phyloP scores from a whole-genome alignment of 805 yeast species.

The Lachancea sp. region DNA sequence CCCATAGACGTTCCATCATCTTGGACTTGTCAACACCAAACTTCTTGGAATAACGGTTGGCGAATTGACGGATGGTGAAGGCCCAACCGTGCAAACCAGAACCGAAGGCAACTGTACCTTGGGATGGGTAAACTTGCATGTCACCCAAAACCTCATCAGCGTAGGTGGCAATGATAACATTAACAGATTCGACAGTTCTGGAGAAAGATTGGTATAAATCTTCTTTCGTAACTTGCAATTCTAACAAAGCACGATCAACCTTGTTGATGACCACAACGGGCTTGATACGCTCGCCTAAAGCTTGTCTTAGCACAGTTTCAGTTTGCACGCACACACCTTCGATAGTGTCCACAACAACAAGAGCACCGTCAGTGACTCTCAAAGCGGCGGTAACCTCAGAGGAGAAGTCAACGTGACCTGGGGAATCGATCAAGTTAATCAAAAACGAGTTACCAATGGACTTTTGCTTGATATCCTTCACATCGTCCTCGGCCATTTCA shows the following conservation, averaged over 20 bases:
- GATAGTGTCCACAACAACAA: constrained; percentile 97
- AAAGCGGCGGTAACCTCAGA: constrained; percentile 99
- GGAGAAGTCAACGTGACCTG: constrained; percentile 99
- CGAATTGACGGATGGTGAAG: constrained; percentile 98
- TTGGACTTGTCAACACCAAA: constrained; percentile 97
- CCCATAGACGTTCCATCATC: constrained; percentile 99
- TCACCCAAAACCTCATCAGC: constrained; percentile 88
- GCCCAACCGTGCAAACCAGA: constrained; percentile 99
- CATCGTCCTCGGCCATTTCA: constrained; percentile 72
- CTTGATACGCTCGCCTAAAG: constrained; percentile 98
- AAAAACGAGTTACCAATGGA: constrained; percentile 90
- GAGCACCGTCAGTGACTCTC: constrained; percentile 99
- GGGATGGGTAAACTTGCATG: constrained; percentile 96
- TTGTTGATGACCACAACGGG: constrained; percentile 98
- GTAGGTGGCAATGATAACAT: constrained; percentile 96
- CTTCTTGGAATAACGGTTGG: constrained; percentile 96
- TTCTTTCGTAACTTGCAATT: constrained; percentile 98
- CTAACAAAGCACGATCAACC: constrained; percentile 99
- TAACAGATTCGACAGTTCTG: constrained; percentile 98
- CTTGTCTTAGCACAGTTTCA: constrained; percentile 98
- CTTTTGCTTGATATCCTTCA: constrained; percentile 80
- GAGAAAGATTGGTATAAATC: constrained; percentile 97
- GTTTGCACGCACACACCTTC: constrained; percentile 99
- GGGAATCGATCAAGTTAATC: constrained; percentile 97
- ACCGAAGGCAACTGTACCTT: constrained; percentile 99